Evolutionary conservation across 345 rosid genomes (phyloP).

Genomic region (Theobroma cacao): DNA sequence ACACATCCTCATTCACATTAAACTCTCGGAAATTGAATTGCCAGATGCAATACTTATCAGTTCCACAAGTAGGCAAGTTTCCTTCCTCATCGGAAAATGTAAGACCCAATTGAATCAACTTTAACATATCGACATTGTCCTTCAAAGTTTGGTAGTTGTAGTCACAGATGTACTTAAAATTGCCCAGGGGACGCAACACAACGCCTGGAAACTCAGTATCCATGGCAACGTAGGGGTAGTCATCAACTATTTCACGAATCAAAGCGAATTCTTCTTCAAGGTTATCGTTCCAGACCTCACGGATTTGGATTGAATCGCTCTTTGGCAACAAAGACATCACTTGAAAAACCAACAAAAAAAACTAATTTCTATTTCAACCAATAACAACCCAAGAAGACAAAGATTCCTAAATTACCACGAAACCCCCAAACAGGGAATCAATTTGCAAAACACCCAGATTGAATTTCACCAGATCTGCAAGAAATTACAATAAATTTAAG

Average conservation of each 20-base stretch:
- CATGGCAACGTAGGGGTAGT: slow-evolving; percentile 78
- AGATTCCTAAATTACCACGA: slow-evolving; percentile 2
- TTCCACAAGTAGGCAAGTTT: slow-evolving; percentile 73
- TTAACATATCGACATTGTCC: slow-evolving; percentile 72
- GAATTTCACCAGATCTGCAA: slow-evolving; percentile 14
- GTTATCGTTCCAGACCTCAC: slow-evolving; percentile 79
- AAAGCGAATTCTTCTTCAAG: slow-evolving; percentile 62
- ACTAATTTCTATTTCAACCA: neutral
- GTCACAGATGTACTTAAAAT: slow-evolving; percentile 61
- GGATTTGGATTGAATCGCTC: slow-evolving; percentile 71
- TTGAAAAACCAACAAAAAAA: neutral
- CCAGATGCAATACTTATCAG: slow-evolving; percentile 75
- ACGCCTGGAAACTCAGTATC: slow-evolving; percentile 93
- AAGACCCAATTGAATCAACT: slow-evolving; percentile 82
- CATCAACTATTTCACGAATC: slow-evolving; percentile 67
- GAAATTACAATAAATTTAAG: neutral
- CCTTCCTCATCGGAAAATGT: slow-evolving; percentile 78
- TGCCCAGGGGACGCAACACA: slow-evolving; percentile 65
- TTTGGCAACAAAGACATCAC: slow-evolving; percentile 67
- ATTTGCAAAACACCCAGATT: neutral
- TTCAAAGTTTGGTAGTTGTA: slow-evolving; percentile 75
- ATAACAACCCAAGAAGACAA: neutral
- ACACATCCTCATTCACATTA: slow-evolving; percentile 55
- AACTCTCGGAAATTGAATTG: slow-evolving; percentile 88
- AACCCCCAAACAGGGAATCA: neutral